Evolutionary conservation across 345 rosid species (phyloP).

Genomic region (Noccaea caerulescens): DNA sequence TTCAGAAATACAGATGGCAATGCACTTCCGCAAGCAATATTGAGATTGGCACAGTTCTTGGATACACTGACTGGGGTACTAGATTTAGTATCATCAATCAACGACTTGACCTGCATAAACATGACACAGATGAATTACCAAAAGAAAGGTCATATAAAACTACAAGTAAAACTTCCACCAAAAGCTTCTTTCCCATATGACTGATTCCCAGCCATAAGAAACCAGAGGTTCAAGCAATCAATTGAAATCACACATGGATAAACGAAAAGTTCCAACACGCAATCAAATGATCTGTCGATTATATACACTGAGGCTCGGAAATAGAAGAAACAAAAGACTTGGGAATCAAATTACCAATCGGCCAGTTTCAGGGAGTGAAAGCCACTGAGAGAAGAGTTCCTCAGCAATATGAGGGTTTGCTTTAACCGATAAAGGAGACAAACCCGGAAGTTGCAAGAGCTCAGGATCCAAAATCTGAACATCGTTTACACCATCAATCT

Average conservation of each 20-base stretch:
- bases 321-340: neutral
- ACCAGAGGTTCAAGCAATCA: constrained; percentile 7
- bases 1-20: constrained; percentile 79
- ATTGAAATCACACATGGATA: neutral
- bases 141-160: neutral
- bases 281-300: neutral
- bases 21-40: constrained; percentile 51
- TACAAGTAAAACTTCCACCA: neutral
- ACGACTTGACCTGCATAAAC: constrained; percentile 63
- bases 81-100: constrained; percentile 74
- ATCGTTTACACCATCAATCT: constrained; percentile 47
- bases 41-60: constrained; percentile 50
- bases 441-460: constrained; percentile 72
- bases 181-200: constrained; percentile 1
- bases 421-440: constrained; percentile 62
- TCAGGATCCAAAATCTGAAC: constrained; percentile 59
- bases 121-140: constrained; percentile 14
- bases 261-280: neutral
- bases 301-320: neutral
- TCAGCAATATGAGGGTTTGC: constrained; percentile 58
- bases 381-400: constrained; percentile 79
- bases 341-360: constrained; percentile 54
- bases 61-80: constrained; percentile 56
- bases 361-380: constrained; percentile 71
- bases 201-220: neutral